Evolutionary conservation across 768 basidiomycete species (phyloP), one percentile per base, ranked within the genome.

Genomic region (Glaciozyma martinii): DNA sequence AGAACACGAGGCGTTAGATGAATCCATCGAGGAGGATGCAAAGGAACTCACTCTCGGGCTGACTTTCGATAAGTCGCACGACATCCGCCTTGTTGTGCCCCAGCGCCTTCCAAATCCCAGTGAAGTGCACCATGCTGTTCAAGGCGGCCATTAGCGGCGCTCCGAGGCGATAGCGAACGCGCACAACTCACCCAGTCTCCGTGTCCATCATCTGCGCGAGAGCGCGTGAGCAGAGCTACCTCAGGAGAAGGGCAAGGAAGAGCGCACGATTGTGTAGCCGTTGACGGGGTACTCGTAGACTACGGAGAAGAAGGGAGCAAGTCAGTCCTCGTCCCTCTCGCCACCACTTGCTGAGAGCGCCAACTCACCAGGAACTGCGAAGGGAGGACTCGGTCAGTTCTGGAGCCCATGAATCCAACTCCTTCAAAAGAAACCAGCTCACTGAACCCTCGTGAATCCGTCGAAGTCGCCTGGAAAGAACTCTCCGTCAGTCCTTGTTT

Each of bases 271-370:
- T 87, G 89, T 90, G 73, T 91, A 89, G 27, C 86, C 87, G 67
- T 89, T 89, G 62, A 92, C 80, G 2, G 88, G 88, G 72, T 90
- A 92, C 75, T 92, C 90, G 73, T 88, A 91, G 16, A 92, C 90
- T 18, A 89, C 88, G 61, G 89, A 71, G 50, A 56, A 37, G 30
- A 53, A 30, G 19, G 55, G 59, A 68, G 71, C 68, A 46, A 61
- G 64, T 32, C 30, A 54, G 27, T 16, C 30, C 5, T 30, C 5
- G 25, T 12, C 50, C 23, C 52, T 30, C 49, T 50, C 49, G 62
- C 16, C 32, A 30, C 12, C 29, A 5, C 27, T 9, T 30, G 47
- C 3, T 21, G 8, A n/a, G 16, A 32, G 44, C 32, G 8, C 29
- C 29, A 16, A 29, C 23, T 16, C 4, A 59, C 25, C 29, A 30